Evolutionary conservation across 495 filamentous ascomycete species (phyloP).

Genomic region (Aspergillus leporis): DNA sequence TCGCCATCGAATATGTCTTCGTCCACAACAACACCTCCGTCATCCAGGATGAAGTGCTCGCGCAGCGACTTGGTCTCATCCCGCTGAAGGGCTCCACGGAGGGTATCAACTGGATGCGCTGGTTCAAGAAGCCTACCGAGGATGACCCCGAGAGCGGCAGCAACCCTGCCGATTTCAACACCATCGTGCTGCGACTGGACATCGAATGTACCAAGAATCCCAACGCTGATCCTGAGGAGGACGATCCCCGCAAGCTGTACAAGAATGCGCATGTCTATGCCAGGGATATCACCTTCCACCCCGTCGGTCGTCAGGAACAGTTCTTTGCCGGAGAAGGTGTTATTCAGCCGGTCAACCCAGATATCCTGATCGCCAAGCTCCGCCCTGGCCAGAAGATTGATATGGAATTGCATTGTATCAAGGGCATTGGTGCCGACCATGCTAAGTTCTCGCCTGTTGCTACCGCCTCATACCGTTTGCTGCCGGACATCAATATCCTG

Average conservation of each 20-base stretch:
- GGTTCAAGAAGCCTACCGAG: conserved; percentile 62
- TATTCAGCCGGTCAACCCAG: conserved; percentile 78
- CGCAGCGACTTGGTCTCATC: conserved; percentile 84
- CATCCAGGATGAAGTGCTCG: conserved; percentile 95
- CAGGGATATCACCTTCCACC: conserved; percentile 70
- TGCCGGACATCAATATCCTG: conserved; percentile 82
- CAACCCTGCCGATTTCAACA: conserved; percentile 73
- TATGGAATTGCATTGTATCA: conserved; percentile 83
- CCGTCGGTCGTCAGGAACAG: conserved; percentile 69
- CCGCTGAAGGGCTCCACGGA: conserved; percentile 77
- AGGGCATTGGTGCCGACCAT: conserved; percentile 92
- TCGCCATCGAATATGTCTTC: conserved; percentile 92
- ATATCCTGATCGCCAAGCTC: conserved; percentile 93
- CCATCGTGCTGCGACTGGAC: conserved; percentile 68
- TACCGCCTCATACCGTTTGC: conserved; percentile 84
- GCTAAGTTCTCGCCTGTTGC: conserved; percentile 98
- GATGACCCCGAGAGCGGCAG: conserved; percentile 51
- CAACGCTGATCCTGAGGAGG: conserved; percentile 65
- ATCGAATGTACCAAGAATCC: conserved; percentile 76
- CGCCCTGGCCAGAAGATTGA: conserved; percentile 86
- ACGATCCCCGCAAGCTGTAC: conserved; percentile 81
- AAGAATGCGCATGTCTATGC: conserved; percentile 87
- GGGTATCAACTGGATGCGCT: conserved; percentile 77
- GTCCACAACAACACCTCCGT: conserved; percentile 94
- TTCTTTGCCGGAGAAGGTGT: conserved; percentile 65